phyloP scores from a whole-genome alignment of 257 asterid species.

The Anisodus tanguticus region DNA sequence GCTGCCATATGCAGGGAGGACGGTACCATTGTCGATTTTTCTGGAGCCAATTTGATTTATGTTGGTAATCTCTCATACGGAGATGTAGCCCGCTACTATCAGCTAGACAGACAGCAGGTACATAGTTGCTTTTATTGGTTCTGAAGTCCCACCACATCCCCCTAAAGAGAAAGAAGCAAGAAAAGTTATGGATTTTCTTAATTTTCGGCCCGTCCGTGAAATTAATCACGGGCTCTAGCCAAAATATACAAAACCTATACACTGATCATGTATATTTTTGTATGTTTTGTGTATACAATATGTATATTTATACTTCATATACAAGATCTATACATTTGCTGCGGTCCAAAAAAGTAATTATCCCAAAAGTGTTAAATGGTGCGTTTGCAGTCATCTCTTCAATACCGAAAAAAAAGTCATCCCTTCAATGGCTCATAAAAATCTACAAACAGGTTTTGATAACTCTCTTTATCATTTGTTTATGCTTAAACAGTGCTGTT shows the following conservation, averaged over 20 bases:
- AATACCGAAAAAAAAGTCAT: too few species aligned
- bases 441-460: neutral
- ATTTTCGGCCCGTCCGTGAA: too few species aligned
- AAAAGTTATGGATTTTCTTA: neutral
- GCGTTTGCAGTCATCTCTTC: neutral
- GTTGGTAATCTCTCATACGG: constrained; percentile 71
- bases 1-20: constrained; percentile 87
- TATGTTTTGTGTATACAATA: too few species aligned
- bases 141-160: neutral
- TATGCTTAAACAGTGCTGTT: constrained; percentile 64
- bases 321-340: too few species aligned
- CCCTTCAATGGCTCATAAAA: neutral
- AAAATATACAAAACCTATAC: too few species aligned
- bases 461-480: constrained; percentile 1
- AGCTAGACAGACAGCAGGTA: constrained; percentile 81
- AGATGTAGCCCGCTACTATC: constrained; percentile 77
- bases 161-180: neutral
- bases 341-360: too few species aligned
- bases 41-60: constrained; percentile 70
- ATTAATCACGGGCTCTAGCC: too few species aligned
- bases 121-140: neutral
- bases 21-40: constrained; percentile 72
- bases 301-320: too few species aligned
- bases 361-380: neutral
- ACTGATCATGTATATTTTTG: too few species aligned